Evolutionary conservation across 148 eudicot species (phyloP), one percentile per base, ranked within the genome.

Genomic region (Chenopodium quinoa): DNA sequence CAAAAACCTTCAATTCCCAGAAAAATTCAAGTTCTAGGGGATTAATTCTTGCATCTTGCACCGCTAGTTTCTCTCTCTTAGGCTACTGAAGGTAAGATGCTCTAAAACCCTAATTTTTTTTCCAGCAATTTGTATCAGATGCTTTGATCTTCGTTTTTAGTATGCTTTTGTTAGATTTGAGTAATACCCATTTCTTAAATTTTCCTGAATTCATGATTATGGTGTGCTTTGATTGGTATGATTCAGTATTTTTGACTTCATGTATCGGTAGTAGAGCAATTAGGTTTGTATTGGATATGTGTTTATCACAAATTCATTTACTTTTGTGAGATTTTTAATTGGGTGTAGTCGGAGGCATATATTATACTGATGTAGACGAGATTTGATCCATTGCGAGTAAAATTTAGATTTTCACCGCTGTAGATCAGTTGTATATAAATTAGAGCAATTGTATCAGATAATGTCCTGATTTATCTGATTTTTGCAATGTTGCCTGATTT

Each of bases 91-190:
- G 86, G 81, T 84, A 73, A 63, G 62, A 62, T 29, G 20, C 44
- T 32, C 60, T 56, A 67, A 85, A 85, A 85, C 87, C 87, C 87
- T 82, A 85, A 85, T 54, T 78, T 78, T 8, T 7, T 40, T 0
- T 74, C 13, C 63, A 37, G 5, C 31, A 74, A 50, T 72, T 56
- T 20, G 71, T 71, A 10, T 9, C 32, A 25, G 11, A 44, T 80
- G 44, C 22, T 81, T 46, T 67, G 71, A 40, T 34, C 34, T 37
- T 14, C 17, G 2, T 34, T 68, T 44, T 37, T 78, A 31, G 64
- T 73, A 62, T 2, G 5, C 2, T 50, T 4, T 52, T 76, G 27
- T 63, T 11, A 52, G 44, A 32, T 73, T 84, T 37, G 25, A 40
- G 70, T 73, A 32, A 27, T 68, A 10, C 79, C 58, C 69, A 78